Evolutionary conservation across 805 yeast genomes (phyloP).

Genomic region (Isabelozyma pseudorhagii): DNA sequence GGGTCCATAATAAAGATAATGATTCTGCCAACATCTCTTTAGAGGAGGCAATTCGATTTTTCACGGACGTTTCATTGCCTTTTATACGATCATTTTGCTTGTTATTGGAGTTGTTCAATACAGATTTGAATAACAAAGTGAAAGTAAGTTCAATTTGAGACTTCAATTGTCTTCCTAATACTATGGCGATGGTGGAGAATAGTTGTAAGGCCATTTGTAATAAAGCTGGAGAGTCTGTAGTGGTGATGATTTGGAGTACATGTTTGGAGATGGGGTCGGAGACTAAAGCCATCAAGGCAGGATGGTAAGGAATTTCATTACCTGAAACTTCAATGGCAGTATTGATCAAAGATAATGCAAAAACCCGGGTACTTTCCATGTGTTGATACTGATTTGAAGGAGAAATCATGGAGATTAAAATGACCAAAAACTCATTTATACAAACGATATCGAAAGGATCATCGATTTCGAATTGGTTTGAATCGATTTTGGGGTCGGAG

Average conservation of each 20-base stretch:
- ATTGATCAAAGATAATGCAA: conserved; percentile 73
- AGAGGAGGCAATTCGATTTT: conserved; percentile 34
- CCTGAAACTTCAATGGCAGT: conserved; percentile 85
- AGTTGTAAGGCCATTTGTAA: conserved; percentile 74
- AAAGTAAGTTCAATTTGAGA: conserved; percentile 78
- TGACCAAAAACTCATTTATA: conserved; percentile 71
- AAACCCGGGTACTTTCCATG: conserved; percentile 80
- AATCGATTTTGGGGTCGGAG: not conserved
- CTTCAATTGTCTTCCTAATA: conserved; percentile 63
- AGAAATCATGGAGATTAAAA: conserved; percentile 74
- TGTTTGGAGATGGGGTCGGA: conserved; percentile 85
- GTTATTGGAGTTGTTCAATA: conserved; percentile 34
- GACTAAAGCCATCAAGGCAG: conserved; percentile 61
- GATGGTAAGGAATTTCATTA: conserved; percentile 52
- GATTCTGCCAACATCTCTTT: conserved; percentile 86
- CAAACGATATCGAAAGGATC: conserved; percentile 70
- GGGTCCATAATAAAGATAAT: conserved; percentile 74
- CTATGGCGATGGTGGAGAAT: conserved; percentile 67
- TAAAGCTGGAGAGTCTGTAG: conserved; percentile 66
- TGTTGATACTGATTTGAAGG: conserved; percentile 82
- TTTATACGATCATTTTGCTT: conserved; percentile 18
- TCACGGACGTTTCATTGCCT: conserved; percentile 11
- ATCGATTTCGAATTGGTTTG: conserved; percentile 9
- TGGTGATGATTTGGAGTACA: conserved; percentile 73
- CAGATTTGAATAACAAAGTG: conserved; percentile 58